Evolutionary conservation across 306 rosid genomes (phyloP), one percentile per base, ranked within the genome.

Genomic region (Senna tora): DNA sequence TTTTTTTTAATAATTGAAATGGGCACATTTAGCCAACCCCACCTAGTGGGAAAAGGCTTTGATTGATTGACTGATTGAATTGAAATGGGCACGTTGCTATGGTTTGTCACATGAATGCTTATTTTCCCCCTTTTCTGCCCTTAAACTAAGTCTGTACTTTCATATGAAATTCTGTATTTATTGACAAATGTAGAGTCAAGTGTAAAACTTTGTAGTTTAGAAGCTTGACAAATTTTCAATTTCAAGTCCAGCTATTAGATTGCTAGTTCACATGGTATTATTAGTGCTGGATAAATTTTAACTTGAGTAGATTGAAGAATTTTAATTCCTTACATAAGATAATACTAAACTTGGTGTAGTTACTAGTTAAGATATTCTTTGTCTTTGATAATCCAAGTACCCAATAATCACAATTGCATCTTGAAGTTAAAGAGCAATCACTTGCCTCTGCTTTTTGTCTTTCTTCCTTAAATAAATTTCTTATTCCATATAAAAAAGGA

Each of bases 1-100:
- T 70, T 70, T 63, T 51, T 22, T 52, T 20, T 36, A 21, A 53
- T n/a, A 51, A 64, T 54, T 45, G 46, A 43, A 53, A 43, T 14
- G 16, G 50, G 6, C 16, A 43, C 13, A 17, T 50, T 46, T n/a
- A n/a, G n/a, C n/a, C n/a, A n/a, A n/a, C n/a, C n/a, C n/a, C n/a
- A n/a, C n/a, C n/a, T n/a, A n/a, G n/a, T n/a, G n/a, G n/a, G n/a
- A n/a, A n/a, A n/a, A n/a, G n/a, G n/a, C n/a, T n/a, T n/a, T n/a
- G n/a, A n/a, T n/a, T n/a, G n/a, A n/a, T n/a, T n/a, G n/a, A n/a
- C n/a, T n/a, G n/a, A n/a, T n/a, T n/a, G n/a, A 51, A 64, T 54
- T 45, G 46, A 43, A 53, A 43, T 14, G 16, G 50, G 6, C 16
- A 43, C 13, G 22, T 50, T 46, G 45, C 51, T 2, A 39, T 39